phyloP scores from a whole-genome alignment of 371 early-diverging fungal species.

The Zancudomyces culisetae region DNA sequence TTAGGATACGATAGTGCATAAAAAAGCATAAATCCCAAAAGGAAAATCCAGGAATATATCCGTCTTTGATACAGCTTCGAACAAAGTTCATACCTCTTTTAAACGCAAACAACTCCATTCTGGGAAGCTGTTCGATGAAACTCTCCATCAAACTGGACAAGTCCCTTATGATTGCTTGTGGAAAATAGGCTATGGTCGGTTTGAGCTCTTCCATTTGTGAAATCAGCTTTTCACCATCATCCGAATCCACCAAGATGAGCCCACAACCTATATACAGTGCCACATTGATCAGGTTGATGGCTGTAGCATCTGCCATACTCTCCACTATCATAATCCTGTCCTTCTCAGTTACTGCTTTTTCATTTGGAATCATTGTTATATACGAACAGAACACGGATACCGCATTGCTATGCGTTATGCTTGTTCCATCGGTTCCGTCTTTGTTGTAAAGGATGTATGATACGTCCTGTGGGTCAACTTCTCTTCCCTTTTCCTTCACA shows the following conservation, averaged over 20 bases:
- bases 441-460: slow-evolving; percentile 16
- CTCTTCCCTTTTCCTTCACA: not conserved
- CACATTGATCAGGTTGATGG: slow-evolving; percentile 13
- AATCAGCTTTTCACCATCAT: slow-evolving; percentile 13
- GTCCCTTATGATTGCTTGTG: slow-evolving; percentile 10
- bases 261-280: slow-evolving; percentile 12
- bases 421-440: not conserved
- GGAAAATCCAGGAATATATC: slow-evolving; percentile 18
- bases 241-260: slow-evolving; percentile 8
- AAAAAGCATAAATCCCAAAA: slow-evolving; percentile 66
- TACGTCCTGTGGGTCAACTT: slow-evolving; percentile 8
- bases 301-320: slow-evolving; percentile 10
- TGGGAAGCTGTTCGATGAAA: slow-evolving; percentile 12
- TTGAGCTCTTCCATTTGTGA: slow-evolving; percentile 7
- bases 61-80: slow-evolving; percentile 13
- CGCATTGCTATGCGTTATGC: slow-evolving; percentile 26
- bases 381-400: slow-evolving; percentile 25
- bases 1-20: slow-evolving; percentile 43
- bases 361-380: slow-evolving; percentile 14
- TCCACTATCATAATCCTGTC: slow-evolving; percentile 23
- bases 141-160: slow-evolving; percentile 18
- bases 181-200: slow-evolving; percentile 13
- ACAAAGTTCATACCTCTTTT: slow-evolving; percentile 8
- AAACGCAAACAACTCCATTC: slow-evolving; percentile 13
- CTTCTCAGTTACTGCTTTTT: slow-evolving; percentile 15